Conservation (phyloP, 371 early-diverging fungal species). For the Funneliformis caledonium region DNA sequence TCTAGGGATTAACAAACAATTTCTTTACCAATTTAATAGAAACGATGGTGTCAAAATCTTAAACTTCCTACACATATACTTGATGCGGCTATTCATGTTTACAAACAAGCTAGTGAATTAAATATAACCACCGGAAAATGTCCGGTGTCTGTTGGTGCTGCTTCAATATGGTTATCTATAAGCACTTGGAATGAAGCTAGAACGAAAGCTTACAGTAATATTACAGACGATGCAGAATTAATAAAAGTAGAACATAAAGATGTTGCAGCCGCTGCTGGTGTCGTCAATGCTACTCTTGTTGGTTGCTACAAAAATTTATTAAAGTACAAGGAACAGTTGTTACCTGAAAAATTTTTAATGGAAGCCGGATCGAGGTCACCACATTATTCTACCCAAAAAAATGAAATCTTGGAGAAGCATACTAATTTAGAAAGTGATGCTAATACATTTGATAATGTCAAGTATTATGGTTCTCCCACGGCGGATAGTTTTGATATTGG, state of each 20-base stretch:
- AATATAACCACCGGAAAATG: conserved; percentile 63
- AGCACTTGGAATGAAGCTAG: conserved; percentile 57
- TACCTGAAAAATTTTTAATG: conserved; percentile 47
- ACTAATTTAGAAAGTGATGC: background rate
- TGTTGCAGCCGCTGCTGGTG: conserved; percentile 55
- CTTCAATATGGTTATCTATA: conserved; percentile 60
- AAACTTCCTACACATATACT: conserved; percentile 53
- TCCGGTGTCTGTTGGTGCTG: conserved; percentile 63
- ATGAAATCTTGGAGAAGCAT: background rate
- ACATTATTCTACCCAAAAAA: background rate
- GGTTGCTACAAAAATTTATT: conserved; percentile 56
- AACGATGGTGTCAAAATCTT: conserved; percentile 60
- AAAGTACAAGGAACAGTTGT: conserved; percentile 48
- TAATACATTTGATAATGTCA: background rate
- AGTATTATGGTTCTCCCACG: background rate
- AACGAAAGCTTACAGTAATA: conserved; percentile 21
- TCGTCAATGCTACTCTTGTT: conserved; percentile 58
- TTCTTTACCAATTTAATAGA: conserved; percentile 34
- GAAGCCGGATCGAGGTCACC: conserved; percentile 40
- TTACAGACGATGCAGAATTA: conserved; percentile 43
- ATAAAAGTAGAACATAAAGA: conserved; percentile 53
- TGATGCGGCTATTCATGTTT: conserved; percentile 52
- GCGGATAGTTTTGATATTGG: background rate
- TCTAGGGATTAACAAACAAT: background rate
- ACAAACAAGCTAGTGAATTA: conserved; percentile 55